Conservation (phyloP, 129 eudicot genomes). For the Lonicera japonica region DNA sequence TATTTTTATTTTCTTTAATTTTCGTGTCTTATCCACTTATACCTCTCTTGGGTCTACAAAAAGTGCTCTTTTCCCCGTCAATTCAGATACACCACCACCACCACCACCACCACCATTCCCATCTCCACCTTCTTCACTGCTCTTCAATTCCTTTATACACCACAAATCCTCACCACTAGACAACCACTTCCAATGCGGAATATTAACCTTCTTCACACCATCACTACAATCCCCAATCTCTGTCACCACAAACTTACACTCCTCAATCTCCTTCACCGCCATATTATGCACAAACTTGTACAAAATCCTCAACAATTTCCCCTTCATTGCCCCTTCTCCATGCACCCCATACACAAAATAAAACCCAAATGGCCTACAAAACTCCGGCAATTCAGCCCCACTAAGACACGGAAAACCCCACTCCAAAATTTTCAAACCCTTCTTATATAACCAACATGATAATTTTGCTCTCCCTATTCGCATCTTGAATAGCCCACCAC, state of each 20-base stretch:
- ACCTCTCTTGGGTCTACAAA: constrained; percentile 78
- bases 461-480: constrained; percentile 37
- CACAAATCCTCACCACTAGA: constrained; percentile 59
- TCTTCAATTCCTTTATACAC: constrained; percentile 48
- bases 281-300: constrained; percentile 50
- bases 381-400: constrained; percentile 32
- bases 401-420: constrained; percentile 39
- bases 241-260: constrained; percentile 47
- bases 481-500: constrained; percentile 43
- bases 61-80: constrained; percentile 33
- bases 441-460: constrained; percentile 28
- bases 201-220: constrained; percentile 35
- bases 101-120: constrained; percentile 10
- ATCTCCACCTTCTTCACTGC: constrained; percentile 15
- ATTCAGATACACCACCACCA: constrained; percentile 3
- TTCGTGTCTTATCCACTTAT: no score
- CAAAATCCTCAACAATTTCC: constrained; percentile 38
- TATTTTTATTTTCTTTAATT: no score
- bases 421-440: constrained; percentile 24
- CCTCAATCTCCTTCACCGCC: constrained; percentile 26
- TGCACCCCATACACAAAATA: constrained; percentile 51
- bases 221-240: constrained; percentile 44
- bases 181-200: constrained; percentile 59
- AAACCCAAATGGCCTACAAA: constrained; percentile 47
- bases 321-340: constrained; percentile 39